Conservation (phyloP, 495 filamentous ascomycete species). For the Tuber magnatum region DNA sequence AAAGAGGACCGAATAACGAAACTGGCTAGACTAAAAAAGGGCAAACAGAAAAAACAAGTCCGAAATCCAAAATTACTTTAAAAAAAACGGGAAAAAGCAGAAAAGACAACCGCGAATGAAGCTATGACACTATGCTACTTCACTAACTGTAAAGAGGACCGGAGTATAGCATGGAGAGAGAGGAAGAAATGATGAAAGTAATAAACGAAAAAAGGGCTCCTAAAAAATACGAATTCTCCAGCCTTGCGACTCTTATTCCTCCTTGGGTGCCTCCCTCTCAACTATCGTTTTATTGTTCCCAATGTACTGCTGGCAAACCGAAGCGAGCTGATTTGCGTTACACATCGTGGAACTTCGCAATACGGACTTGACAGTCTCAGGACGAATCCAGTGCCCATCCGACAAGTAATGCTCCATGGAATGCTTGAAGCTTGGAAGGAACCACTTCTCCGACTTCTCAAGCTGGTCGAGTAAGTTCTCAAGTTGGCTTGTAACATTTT, state of each 20-base stretch:
- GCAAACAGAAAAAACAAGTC: too few relatives aligned
- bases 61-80: too few relatives aligned
- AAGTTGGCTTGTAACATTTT: conserved; percentile 6
- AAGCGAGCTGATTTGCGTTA: conserved; percentile 2
- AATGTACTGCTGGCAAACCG: conserved; percentile 21
- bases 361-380: conserved; percentile 23
- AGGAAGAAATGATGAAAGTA: too few relatives aligned
- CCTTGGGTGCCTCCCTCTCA: conserved; percentile 2
- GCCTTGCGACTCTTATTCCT: not conserved
- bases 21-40: too few relatives aligned
- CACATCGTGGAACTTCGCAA: not conserved
- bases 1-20: too few relatives aligned
- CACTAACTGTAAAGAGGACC: too few relatives aligned
- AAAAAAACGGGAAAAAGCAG: too few relatives aligned
- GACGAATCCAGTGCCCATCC: conserved; percentile 20
- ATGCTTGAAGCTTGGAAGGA: conserved; percentile 14
- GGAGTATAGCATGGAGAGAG: too few relatives aligned
- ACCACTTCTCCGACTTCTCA: conserved; percentile 23
- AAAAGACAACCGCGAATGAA: too few relatives aligned
- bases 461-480: conserved; percentile 22
- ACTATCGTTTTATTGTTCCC: conserved; percentile 11
- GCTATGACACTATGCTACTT: too few relatives aligned
- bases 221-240: not conserved
- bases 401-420: conserved; percentile 16
- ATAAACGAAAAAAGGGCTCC: too few relatives aligned